Evolutionary conservation across 805 yeast genomes (phyloP), one percentile per base, ranked within the genome.

Genomic region (Candida andamanensis): DNA sequence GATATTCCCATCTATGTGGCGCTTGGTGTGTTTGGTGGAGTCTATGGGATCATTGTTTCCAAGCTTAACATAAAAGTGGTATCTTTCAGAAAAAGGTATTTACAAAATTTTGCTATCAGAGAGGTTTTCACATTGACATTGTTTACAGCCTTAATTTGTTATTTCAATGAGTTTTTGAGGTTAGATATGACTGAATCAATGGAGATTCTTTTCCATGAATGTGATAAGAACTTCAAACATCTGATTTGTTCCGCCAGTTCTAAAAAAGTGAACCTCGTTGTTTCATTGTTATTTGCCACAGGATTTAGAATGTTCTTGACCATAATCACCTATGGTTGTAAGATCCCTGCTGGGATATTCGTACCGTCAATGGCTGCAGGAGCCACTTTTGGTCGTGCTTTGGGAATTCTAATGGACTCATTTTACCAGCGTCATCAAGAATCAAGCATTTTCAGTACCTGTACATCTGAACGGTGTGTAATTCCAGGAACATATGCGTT

Each of bases 351-450:
- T n/a, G 98, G 98, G 11, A 85, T 90, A 5, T 82, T 92, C 58
- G 95, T 92, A 33, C 98, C 98, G 2, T 84, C 95, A 2, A 85
- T 92, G 95, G 89, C 95, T 0, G 83, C 87, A 1, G 98, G 98
- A 15, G 97, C 97, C 0, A 76, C 95, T 0, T 83, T 85, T 56
- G 98, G 98, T 6, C 69, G 97, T 32, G 81, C 89, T 0, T 47
- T 92, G 9, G 97, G 98, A 4, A 60, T 86, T 6, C 38, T 82
- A 5, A 78, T 85, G 37, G 83, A 84, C 41, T 41, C 58, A 5
- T 32, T 62, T 15, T 47, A 57, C 30, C 37, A 38, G 17, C 32
- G 50, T 25, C 52, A 64, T 20, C 49, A 54, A 2, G 69, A 66
- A 24, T 64, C 61, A 15, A 42, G 56, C 5, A 13, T 60, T 1